Evolutionary conservation across 331 rosid genomes (phyloP), one percentile per base, ranked within the genome.

Genomic region (Quercus lobata): DNA sequence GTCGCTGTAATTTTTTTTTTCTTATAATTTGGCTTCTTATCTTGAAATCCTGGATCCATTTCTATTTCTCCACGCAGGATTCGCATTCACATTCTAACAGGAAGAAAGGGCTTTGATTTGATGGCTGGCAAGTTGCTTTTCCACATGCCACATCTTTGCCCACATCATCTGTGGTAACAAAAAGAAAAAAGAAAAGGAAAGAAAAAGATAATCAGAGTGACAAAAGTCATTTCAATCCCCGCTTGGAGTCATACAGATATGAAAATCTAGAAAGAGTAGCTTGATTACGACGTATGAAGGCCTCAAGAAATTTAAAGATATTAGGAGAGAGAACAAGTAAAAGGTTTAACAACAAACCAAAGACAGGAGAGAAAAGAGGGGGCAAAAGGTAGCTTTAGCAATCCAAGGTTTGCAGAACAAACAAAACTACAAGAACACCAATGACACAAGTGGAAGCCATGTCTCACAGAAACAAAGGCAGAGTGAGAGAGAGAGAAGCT

Each of bases 111-210:
- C 79, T 83, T 58, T 88, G 88, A 21, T 71, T 76, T 24, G 94
- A 88, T 84, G 89, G n/a, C 80, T 89, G 89, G 75, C 99, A 95
- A 5, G 76, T 84, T 71, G 97, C 99, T 90, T 82, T 91, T 55
- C 99, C 99, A 84, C 98, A 95, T 21, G 75, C 72, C 32, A 83
- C 89, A 30, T 73, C 78, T 68, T 93, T 91, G 86, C 98, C 92
- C 1, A 90, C 81, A 17, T 84, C 83, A 58, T 87, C 98, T 92
- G 80, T 79, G 46, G 78, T 74, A 55, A 84, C 25, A 24, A 76
- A 16, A 27, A 35, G n/a, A 14, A 16, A 7, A 25, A 25, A 1
- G 2, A 27, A 27, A 27, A 24, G 24, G 1, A 24, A 27, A 27
- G 29, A 27, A 27, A 27, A 1, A 44, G 0, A 18, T 15, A 5